These are phyloP conservation scores for Monascus ruber DNA, from an alignment of 2,329 filamentous ascomycete species.

Conservation along the genomic window DNA sequence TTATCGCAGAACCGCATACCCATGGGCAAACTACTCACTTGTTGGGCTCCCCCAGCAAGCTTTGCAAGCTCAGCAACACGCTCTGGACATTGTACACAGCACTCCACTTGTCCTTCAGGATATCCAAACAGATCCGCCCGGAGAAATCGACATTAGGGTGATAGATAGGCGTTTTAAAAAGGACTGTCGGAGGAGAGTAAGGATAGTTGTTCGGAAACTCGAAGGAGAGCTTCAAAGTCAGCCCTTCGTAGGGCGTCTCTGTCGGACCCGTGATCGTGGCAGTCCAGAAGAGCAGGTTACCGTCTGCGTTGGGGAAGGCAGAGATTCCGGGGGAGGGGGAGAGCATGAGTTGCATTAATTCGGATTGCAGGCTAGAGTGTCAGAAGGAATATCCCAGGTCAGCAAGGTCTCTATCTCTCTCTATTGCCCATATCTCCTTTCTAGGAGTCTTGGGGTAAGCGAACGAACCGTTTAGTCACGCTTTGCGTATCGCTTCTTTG, in stretches of 20 bases:
- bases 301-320: slow-evolving; percentile 82
- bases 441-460: neutral
- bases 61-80: slow-evolving; percentile 85
- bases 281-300: slow-evolving; percentile 84
- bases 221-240: slow-evolving; percentile 87
- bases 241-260: slow-evolving; percentile 78
- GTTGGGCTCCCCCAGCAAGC: slow-evolving; percentile 90
- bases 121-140: slow-evolving; percentile 92
- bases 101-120: slow-evolving; percentile 98
- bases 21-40: slow-evolving; percentile 53
- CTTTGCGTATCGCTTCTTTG: slow-evolving; percentile 57
- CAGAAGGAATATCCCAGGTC: too few relatives aligned
- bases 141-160: slow-evolving; percentile 98
- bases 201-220: slow-evolving; percentile 88
- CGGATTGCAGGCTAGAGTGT: slow-evolving; percentile 68
- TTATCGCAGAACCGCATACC: slow-evolving; percentile 1
- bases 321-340: slow-evolving; percentile 86
- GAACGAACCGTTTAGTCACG: slow-evolving; percentile 61
- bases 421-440: too few relatives aligned
- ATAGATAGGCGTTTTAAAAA: slow-evolving; percentile 98
- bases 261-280: slow-evolving; percentile 86
- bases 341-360: slow-evolving; percentile 97
- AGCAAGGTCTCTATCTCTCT: too few relatives aligned
- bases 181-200: slow-evolving; percentile 76
- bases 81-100: slow-evolving; percentile 95